Conservation (phyloP, 1,284 basidiomycete species). For the Jaminaea rosea region DNA sequence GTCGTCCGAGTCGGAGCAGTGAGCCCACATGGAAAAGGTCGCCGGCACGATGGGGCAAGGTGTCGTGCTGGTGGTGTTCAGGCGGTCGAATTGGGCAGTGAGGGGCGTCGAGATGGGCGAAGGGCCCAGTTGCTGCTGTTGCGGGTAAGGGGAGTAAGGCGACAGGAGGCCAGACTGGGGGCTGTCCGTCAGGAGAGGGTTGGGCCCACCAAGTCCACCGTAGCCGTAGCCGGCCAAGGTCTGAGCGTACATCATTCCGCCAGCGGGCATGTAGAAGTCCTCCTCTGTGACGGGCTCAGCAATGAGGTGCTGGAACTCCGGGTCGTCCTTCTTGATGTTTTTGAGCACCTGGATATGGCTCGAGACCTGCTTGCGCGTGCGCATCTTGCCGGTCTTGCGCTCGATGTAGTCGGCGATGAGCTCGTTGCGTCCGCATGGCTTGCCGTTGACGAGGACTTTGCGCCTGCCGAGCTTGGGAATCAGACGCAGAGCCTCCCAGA, state of each 20-base stretch:
- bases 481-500: slow-evolving; percentile 48
- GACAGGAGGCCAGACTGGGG: slow-evolving; percentile 18
- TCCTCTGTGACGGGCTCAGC: slow-evolving; percentile 42
- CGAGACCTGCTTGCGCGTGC: slow-evolving; percentile 46
- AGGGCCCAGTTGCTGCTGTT: not conserved
- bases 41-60: slow-evolving; percentile 37
- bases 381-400: slow-evolving; percentile 48
- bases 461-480: slow-evolving; percentile 51
- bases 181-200: slow-evolving; percentile 22
- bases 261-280: slow-evolving; percentile 46
- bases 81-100: slow-evolving; percentile 33
- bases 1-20: slow-evolving; percentile 34
- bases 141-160: slow-evolving; percentile 19
- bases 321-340: slow-evolving; percentile 46
- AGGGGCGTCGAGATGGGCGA: slow-evolving; percentile 13
- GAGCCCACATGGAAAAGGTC: slow-evolving; percentile 44
- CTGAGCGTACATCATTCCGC: slow-evolving; percentile 46
- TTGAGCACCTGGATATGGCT: slow-evolving; percentile 48
- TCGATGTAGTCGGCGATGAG: slow-evolving; percentile 52
- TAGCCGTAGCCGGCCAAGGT: slow-evolving; percentile 43
- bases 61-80: slow-evolving; percentile 20
- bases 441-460: slow-evolving; percentile 51
- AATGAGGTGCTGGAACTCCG: slow-evolving; percentile 45
- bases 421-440: slow-evolving; percentile 53
- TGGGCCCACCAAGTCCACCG: slow-evolving; percentile 32